Conservation (phyloP, 768 basidiomycete species). For the Trametes sanguinea region DNA sequence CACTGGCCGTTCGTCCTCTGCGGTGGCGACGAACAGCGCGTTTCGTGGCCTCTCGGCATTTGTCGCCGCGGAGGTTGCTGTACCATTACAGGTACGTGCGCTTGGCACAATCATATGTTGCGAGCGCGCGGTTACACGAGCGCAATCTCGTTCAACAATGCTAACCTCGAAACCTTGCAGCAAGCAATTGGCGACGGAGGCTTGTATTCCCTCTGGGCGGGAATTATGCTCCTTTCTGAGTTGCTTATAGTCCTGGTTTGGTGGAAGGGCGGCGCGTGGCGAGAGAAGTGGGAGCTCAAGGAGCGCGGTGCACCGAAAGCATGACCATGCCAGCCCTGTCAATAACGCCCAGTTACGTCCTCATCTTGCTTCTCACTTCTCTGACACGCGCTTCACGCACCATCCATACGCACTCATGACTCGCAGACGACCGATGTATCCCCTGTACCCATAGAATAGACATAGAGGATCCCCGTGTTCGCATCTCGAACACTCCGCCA, state of each 20-base stretch:
- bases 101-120: neutral
- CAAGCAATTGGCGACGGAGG: constrained; percentile 77
- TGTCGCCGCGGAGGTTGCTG: constrained; percentile 68
- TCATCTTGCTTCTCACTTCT: neutral
- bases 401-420: neutral
- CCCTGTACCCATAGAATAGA: neutral
- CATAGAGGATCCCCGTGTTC: neutral
- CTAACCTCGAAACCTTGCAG: constrained; percentile 31
- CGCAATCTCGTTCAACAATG: neutral
- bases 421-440: neutral
- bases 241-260: constrained; percentile 60
- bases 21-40: constrained; percentile 73
- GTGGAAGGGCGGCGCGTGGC: constrained; percentile 61
- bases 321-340: constrained; percentile 3
- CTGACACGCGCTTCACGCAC: neutral
- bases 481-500: neutral
- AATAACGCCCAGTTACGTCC: neutral
- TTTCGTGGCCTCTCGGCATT: constrained; percentile 74
- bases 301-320: constrained; percentile 33
- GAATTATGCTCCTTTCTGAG: constrained; percentile 54
- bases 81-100: constrained; percentile 64
- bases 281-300: constrained; percentile 47
- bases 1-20: constrained; percentile 73
- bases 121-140: too few species aligned
- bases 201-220: constrained; percentile 69